Evolutionary conservation across 805 yeast genomes (phyloP), one percentile per base, ranked within the genome.

Genomic region (Blastobotrys peoriensis): DNA sequence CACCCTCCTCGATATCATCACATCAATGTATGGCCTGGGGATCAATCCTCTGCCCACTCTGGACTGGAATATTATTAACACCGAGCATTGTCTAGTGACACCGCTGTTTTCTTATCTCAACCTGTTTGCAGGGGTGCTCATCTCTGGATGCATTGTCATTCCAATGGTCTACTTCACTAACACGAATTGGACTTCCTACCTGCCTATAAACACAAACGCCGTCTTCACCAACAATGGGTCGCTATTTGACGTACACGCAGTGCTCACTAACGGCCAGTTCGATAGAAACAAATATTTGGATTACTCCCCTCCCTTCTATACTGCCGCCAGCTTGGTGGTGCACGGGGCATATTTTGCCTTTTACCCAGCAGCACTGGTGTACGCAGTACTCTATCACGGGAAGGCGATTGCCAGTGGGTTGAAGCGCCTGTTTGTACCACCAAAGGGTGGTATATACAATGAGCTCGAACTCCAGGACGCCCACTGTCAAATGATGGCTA

Each of bases 271-370:
- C 6, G 55, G 54, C 10, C 20, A 27, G 1, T 69, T 81, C 49
- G 67, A 74, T 54, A 61, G 63, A 41, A 62, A 60, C 5, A 75
- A 66, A 4, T 81, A 81, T 61, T 61, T 74, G 53, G 59, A 62
- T 4, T 81, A 82, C 63, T 81, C 86, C 1, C 83, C 86, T 5
- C 86, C 87, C 5, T 81, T 73, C 60, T 79, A 77, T 55, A 58
- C 77, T 22, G 85, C 86, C 4, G 84, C 54, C 30, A 41, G 44
- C 38, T 33, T 53, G 42, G 50, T 54, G 6, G 59, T 69, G 17
- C 79, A 78, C 54, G 83, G 84, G 16, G 73, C 79, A 0, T 71
- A 67, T 55, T 78, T 77, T 58, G 74, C 75, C 33, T 59, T 74
- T 39, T 76, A 77, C 52, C 81, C 85, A 3, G 72, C 79, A 52